These are phyloP conservation scores for Paramyrothecium sp. DNA, from an alignment of 2,329 filamentous ascomycete genomes.

Conservation along the genomic window DNA sequence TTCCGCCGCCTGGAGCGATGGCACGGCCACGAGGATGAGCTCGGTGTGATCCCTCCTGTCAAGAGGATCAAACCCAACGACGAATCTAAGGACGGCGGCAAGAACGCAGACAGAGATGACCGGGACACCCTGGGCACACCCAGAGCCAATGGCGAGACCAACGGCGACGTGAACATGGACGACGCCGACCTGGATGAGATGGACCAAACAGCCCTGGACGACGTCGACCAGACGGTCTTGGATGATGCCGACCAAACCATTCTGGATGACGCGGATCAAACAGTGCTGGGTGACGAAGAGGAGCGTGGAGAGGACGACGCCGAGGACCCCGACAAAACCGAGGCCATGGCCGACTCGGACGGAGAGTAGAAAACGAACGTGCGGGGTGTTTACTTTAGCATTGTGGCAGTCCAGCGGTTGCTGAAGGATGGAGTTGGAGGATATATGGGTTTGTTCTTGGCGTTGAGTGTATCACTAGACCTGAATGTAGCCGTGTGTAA, in stretches of 20 bases:
- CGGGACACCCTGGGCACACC: conserved; percentile 9
- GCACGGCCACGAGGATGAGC: conserved; percentile 45
- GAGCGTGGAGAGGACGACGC: conserved; percentile 47
- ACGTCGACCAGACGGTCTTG: conserved; percentile 25
- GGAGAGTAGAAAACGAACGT: conserved; percentile 18
- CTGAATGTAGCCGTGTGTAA: background rate
- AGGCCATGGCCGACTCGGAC: conserved; percentile 34
- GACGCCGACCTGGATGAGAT: conserved; percentile 32
- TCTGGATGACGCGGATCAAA: conserved; percentile 46
- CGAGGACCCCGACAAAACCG: conserved; percentile 39
- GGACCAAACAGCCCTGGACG: conserved; percentile 21
- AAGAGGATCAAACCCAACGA: conserved; percentile 38
- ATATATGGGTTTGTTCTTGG: background rate
- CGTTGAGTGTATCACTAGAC: background rate
- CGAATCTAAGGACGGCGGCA: conserved; percentile 16
- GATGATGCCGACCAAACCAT: conserved; percentile 35
- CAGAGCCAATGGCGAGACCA: conserved; percentile 22
- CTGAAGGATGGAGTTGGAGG: background rate
- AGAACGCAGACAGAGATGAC: conserved; percentile 16
- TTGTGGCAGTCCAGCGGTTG: background rate
- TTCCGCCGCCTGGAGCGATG: conserved; percentile 68
- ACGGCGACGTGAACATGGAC: conserved; percentile 42
- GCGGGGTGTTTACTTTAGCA: background rate
- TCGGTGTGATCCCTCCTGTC: conserved; percentile 45
- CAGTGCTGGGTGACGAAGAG: conserved; percentile 34